Percentiles rank a stretch among this genome's conserved stretches.
Conservation (phyloP, 2,329 filamentous ascomycete species). For the Verticillium nubilum region DNA sequence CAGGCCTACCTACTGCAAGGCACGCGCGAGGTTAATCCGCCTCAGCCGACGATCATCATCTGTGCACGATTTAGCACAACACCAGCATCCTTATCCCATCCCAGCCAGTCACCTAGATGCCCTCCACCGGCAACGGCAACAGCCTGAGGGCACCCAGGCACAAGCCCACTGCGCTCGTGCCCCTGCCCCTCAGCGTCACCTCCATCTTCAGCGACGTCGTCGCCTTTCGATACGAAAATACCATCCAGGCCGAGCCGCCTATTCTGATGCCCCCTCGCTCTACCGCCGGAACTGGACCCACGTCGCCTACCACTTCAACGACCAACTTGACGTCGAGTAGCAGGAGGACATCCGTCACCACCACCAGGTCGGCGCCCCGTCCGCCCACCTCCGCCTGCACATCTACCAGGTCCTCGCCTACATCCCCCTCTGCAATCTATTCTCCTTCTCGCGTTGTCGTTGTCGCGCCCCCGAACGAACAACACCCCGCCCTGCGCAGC, state of each 20-base stretch:
- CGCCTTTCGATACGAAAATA: slow-evolving; percentile 57
- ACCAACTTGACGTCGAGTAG: slow-evolving; percentile 7
- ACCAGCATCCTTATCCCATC: background rate
- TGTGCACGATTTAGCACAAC: background rate
- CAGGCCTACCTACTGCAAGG: background rate
- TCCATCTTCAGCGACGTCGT: slow-evolving; percentile 45
- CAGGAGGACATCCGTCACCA: background rate
- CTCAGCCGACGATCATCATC: background rate
- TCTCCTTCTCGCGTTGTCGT: slow-evolving; percentile 26
- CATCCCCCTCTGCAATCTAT: slow-evolving; percentile 15
- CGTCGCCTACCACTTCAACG: slow-evolving; percentile 16
- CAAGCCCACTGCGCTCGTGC: background rate
- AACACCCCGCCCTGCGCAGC: slow-evolving; percentile 47
- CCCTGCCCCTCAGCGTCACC: slow-evolving; percentile 18
- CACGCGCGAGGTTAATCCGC: background rate
- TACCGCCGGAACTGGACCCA: slow-evolving; percentile 4
- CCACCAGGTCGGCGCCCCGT: background rate
- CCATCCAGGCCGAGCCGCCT: slow-evolving; percentile 50
- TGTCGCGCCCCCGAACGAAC: slow-evolving; percentile 40
- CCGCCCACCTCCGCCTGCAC: slow-evolving; percentile 11
- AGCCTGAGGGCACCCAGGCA: background rate
- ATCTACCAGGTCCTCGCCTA: slow-evolving; percentile 18
- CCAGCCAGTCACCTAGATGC: background rate
- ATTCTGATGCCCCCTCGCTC: slow-evolving; percentile 43
- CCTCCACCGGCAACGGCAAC: background rate